Evolutionary conservation across 2,329 filamentous ascomycete genomes (phyloP).

Genomic region (Phaeosphaeriaceae sp.): DNA sequence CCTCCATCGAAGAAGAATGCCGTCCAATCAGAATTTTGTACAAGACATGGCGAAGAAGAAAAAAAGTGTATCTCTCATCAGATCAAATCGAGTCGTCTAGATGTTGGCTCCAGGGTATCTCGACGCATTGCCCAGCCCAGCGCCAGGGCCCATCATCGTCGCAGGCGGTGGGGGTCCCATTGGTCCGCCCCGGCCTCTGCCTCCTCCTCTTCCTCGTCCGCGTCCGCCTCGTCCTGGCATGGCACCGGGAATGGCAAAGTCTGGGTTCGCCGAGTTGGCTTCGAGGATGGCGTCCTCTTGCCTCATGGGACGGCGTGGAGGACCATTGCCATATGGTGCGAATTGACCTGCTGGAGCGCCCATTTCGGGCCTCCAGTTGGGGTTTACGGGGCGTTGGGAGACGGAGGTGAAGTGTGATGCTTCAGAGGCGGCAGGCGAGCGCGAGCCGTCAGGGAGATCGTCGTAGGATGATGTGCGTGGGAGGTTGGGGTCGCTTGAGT

Average conservation of each 20-base stretch:
- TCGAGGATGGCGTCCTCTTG: conserved; percentile 77
- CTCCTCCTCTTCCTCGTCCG: conserved; percentile 39
- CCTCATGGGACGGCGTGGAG: conserved; percentile 48
- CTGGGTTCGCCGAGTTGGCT: conserved; percentile 70
- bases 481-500: conserved; percentile 42
- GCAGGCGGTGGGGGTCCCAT: conserved; percentile 31
- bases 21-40: not conserved
- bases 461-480: conserved; percentile 63
- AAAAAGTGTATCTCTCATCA: not conserved
- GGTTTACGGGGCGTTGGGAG: conserved; percentile 86
- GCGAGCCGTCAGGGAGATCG: conserved; percentile 66
- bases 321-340: conserved; percentile 33
- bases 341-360: conserved; percentile 48
- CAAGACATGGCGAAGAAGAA: not conserved
- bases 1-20: not conserved
- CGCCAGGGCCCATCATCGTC: conserved; percentile 33
- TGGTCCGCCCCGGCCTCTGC: conserved; percentile 35
- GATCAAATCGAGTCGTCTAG: conserved; percentile 21
- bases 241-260: conserved; percentile 74
- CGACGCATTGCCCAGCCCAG: conserved; percentile 38
- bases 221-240: conserved; percentile 39
- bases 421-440: conserved; percentile 78
- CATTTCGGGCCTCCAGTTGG: conserved; percentile 73
- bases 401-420: conserved; percentile 88
- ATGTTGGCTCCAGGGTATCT: conserved; percentile 44